Evolutionary conservation across 495 filamentous ascomycete genomes (phyloP).

Genomic region (Penicillium diatomitis): DNA sequence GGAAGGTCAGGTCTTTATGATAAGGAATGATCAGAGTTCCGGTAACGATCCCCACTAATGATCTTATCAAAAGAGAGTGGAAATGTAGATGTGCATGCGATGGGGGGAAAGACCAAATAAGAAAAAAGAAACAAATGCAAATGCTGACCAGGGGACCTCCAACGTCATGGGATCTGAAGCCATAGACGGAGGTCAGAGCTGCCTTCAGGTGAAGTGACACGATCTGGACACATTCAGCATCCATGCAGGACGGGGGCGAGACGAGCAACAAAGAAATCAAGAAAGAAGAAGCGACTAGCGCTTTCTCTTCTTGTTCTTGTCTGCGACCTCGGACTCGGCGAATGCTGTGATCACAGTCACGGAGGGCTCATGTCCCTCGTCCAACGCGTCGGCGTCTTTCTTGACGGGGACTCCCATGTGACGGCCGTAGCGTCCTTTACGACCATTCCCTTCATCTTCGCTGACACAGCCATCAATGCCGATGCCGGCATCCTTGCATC

Average conservation of each 20-base stretch:
- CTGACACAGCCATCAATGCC: constrained; percentile 86
- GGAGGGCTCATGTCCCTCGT: constrained; percentile 22
- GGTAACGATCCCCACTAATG: not conserved
- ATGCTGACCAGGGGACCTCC: too few species aligned
- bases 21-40: constrained; percentile 16
- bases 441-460: constrained; percentile 92
- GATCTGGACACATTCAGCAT: not conserved
- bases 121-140: not conserved
- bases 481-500: constrained; percentile 93
- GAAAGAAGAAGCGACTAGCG: constrained; percentile 32
- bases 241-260: not conserved
- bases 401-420: constrained; percentile 94
- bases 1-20: constrained; percentile 1
- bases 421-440: constrained; percentile 91
- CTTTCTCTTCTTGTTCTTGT: constrained; percentile 69
- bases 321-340: constrained; percentile 22
- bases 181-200: too few species aligned
- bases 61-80: constrained; percentile 11
- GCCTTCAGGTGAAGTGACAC: not conserved
- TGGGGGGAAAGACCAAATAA: not conserved
- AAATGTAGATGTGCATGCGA: not conserved
- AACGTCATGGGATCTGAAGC: too few species aligned
- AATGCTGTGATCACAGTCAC: constrained; percentile 25
- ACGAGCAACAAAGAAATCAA: not conserved
- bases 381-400: constrained; percentile 42